Percentiles rank a stretch among this genome's conserved stretches.
phyloP scores from a whole-genome alignment of 2,329 filamentous ascomycete genomes.

The Ambrosiella cleistominuta region DNA sequence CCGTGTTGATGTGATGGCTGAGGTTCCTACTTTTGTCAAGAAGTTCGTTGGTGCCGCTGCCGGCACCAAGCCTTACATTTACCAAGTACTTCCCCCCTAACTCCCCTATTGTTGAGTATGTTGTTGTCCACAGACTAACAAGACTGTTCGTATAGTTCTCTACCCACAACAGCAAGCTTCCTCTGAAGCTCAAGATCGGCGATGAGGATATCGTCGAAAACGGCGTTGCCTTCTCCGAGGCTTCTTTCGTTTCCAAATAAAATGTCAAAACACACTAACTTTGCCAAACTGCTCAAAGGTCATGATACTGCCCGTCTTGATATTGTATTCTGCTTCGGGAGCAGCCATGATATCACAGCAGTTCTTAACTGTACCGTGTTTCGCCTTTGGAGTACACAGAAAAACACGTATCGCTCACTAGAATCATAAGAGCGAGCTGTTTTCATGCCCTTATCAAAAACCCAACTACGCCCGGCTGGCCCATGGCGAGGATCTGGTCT shows the following conservation, averaged over 20 bases:
- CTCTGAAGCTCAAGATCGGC: constrained; percentile 69
- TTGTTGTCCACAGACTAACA: constrained; percentile 15
- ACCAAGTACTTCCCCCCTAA: constrained; percentile 43
- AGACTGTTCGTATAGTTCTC: constrained; percentile 38
- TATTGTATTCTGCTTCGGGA: neutral
- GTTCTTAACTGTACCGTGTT: too few species aligned
- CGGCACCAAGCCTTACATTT: constrained; percentile 94
- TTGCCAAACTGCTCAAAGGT: neutral
- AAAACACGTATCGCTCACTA: too few species aligned
- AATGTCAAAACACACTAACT: neutral
- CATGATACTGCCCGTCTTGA: neutral
- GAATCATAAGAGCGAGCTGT: too few species aligned
- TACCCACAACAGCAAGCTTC: constrained; percentile 43
- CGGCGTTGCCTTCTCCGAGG: constrained; percentile 68
- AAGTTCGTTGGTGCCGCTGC: constrained; percentile 73
- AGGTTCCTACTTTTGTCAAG: constrained; percentile 92
- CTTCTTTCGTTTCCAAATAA: constrained; percentile 74
- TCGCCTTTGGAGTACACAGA: too few species aligned
- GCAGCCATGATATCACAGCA: too few species aligned
- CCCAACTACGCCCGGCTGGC: neutral
- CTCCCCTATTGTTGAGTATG: neutral
- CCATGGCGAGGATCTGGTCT: neutral
- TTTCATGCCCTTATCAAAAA: neutral
- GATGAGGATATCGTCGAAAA: constrained; percentile 63
- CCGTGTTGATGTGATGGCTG: constrained; percentile 80